Base-by-base conservation (phyloP, 768 basidiomycete species). In the Phylloporus arenicola region DNA sequence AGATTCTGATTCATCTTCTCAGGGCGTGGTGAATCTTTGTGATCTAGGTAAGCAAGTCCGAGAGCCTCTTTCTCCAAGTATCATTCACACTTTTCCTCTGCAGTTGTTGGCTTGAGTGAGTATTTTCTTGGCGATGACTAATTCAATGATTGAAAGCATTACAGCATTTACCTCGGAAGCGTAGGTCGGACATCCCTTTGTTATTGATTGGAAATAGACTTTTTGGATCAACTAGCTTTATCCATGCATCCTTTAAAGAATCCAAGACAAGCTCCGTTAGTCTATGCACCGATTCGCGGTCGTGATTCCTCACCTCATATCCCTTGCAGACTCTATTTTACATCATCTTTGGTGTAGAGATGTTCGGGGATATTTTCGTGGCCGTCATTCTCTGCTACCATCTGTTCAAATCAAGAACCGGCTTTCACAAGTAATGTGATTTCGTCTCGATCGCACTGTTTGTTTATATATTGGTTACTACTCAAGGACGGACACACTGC, bases 121-220 rank as follows among this genome's bases (percentile, higher is more conserved):
- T 12, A 33, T 19, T 11, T 13, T 24, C 35, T 14, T 29, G 25
- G 27, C n/a, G 35, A 37, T 7, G 12, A 19, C 13, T 2, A 33
- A 31, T 17, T 40, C 41, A 12, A 14, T 31, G 9, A 31, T 44
- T 45, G 24, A 43, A 41, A 6, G 17, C 1, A 13, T 51, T 30
- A 11, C 45, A 82, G 81, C 68, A 35, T 76, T 81, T 49, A 74
- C 78, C 2, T 64, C 64, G 24, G 78, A 77, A 69, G 74, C 73
- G 78, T 81, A 53, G 48, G 76, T 51, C 19, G n/a, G 39, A 33
- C 4, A 7, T 27, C 9, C 20, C 41, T 11, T 20, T 39, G n/a
- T 22, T 35, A 22, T 22, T 17, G 24, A 25, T 39, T 31, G 17
- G 25, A 3, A 31, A 31, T 29, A 1, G 51, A 46, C 16, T 6